Conservation (phyloP, 2,329 filamentous ascomycete genomes). For the Colletotrichum australisinense region DNA sequence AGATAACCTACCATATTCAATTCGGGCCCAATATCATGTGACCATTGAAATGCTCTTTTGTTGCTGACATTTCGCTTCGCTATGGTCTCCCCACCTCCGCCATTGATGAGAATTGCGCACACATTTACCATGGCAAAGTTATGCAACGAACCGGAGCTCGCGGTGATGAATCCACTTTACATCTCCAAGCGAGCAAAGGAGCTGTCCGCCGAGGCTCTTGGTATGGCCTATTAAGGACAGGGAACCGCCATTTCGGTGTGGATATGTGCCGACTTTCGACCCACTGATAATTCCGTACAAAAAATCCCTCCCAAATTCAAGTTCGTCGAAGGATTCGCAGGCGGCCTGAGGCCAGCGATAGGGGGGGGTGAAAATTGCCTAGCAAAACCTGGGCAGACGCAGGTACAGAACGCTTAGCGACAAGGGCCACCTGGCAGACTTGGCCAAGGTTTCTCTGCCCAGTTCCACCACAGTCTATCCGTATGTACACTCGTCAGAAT, state of each 20-base stretch:
- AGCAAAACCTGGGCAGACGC: constrained; percentile 16
- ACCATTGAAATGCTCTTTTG: not conserved
- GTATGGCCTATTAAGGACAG: not conserved
- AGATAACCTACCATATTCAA: not conserved
- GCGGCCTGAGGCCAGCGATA: not conserved
- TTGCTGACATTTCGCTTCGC: not conserved
- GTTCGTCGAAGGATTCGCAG: not conserved
- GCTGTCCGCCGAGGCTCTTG: not conserved
- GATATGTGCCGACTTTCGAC: not conserved
- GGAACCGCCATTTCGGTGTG: not conserved
- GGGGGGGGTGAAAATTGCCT: not conserved
- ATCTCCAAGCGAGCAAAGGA: constrained; percentile 11
- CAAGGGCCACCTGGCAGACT: not conserved
- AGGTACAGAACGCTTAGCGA: constrained; percentile 26
- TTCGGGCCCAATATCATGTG: not conserved
- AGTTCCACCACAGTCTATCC: not conserved
- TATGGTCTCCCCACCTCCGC: not conserved
- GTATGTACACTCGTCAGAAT: not conserved
- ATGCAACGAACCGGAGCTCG: not conserved
- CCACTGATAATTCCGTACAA: not conserved
- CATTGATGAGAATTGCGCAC: not conserved
- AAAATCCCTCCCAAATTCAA: not conserved
- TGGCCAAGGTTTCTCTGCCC: not conserved
- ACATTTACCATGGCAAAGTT: not conserved
- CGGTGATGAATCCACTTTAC: not conserved